These are phyloP conservation scores for Albophoma yamanashiensis DNA, from an alignment of 2,329 filamentous ascomycete species.

Conservation along the genomic window DNA sequence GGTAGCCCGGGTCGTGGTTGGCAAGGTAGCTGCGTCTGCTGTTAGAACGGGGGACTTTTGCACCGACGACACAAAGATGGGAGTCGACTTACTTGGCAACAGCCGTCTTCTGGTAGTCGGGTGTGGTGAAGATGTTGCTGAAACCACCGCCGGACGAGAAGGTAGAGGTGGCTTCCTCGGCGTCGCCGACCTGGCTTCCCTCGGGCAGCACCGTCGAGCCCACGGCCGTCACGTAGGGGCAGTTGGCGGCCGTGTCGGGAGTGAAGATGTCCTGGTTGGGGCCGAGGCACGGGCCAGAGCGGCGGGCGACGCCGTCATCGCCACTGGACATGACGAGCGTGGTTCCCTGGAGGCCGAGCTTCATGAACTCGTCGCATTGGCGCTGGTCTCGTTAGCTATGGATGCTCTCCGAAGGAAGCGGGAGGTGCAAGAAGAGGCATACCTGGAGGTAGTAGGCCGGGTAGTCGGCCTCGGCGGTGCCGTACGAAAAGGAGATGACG, in stretches of 20 bases:
- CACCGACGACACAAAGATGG: background rate
- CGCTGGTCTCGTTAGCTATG: slow-evolving; percentile 20
- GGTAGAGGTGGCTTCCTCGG: slow-evolving; percentile 12
- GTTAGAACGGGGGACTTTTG: background rate
- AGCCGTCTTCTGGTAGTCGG: slow-evolving; percentile 32
- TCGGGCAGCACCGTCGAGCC: slow-evolving; percentile 31
- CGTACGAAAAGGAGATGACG: background rate
- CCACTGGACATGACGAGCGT: slow-evolving; percentile 32
- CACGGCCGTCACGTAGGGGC: slow-evolving; percentile 39
- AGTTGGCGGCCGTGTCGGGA: slow-evolving; percentile 33
- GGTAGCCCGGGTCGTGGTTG: background rate
- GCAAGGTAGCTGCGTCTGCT: slow-evolving; percentile 5
- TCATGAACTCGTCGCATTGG: slow-evolving; percentile 47
- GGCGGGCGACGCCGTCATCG: slow-evolving; percentile 10
- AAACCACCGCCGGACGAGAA: slow-evolving; percentile 39
- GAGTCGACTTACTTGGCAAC: slow-evolving; percentile 5
- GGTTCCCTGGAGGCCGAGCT: slow-evolving; percentile 41
- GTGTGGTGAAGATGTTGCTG: slow-evolving; percentile 35
- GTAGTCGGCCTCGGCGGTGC: background rate
- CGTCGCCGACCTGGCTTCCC: slow-evolving; percentile 2
- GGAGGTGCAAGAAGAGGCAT: background rate
- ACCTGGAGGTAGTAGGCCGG: background rate
- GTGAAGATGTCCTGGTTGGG: slow-evolving; percentile 31
- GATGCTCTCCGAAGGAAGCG: slow-evolving; percentile 4
- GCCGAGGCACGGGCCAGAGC: slow-evolving; percentile 8